Conservation (phyloP, 495 filamentous ascomycete species). For the Aspergillus leporis region DNA sequence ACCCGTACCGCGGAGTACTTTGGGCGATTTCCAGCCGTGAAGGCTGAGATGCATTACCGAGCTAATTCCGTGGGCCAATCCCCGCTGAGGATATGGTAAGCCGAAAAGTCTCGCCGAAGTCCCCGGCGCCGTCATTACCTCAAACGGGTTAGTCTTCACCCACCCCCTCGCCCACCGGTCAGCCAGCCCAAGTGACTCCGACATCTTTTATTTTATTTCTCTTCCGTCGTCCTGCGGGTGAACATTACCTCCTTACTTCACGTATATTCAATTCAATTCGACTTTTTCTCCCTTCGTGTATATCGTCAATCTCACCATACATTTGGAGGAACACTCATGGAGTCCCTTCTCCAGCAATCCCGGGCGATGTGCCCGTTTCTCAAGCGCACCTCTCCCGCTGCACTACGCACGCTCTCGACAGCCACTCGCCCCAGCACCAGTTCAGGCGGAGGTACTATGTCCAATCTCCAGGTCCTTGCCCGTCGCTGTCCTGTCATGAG, state of each 20-base stretch:
- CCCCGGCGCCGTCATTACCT: not conserved
- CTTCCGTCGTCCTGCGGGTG: not conserved
- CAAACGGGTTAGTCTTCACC: not conserved
- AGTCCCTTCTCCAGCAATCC: constrained; percentile 89
- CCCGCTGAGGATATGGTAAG: not conserved
- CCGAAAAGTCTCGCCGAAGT: constrained; percentile 5
- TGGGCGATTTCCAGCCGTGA: no score
- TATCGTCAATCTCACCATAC: constrained; percentile 10
- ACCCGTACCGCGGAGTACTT: no score
- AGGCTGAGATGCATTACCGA: constrained; percentile 1
- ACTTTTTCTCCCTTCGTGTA: constrained; percentile 1
- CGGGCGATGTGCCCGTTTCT: constrained; percentile 96
- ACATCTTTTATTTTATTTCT: not conserved
- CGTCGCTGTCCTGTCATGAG: constrained; percentile 98
- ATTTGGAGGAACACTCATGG: constrained; percentile 58
- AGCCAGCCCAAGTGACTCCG: not conserved
- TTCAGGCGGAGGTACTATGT: constrained; percentile 88
- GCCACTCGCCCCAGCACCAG: constrained; percentile 67
- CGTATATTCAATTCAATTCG: not conserved
- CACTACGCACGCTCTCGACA: constrained; percentile 86
- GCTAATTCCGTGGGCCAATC: not conserved
- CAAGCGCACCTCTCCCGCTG: constrained; percentile 86
- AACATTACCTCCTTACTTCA: constrained; percentile 1
- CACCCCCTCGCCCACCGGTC: not conserved
- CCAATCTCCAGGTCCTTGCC: constrained; percentile 91